Evolutionary conservation across 768 basidiomycete genomes (phyloP).

Genomic region (Mrakia blollopis): DNA sequence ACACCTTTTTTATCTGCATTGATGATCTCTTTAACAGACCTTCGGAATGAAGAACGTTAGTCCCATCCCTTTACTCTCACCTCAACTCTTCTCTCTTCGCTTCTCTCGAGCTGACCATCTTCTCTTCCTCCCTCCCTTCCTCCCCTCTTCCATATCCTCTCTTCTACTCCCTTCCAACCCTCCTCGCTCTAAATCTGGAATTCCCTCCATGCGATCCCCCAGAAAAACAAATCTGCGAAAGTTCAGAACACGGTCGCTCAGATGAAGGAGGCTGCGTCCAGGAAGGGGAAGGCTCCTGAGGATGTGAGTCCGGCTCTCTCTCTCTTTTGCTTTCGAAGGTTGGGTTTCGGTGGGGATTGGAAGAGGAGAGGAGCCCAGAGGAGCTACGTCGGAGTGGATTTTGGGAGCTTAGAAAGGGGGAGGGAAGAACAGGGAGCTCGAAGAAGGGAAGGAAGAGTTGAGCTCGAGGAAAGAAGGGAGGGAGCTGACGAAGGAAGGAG

Average conservation of each 20-base stretch:
- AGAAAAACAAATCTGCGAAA: slow-evolving; percentile 88
- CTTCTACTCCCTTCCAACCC: slow-evolving; percentile 38
- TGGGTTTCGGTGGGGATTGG: too few species aligned
- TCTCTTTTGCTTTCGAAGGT: not conserved
- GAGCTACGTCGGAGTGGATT: too few species aligned
- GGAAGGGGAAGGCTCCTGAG: slow-evolving; percentile 25
- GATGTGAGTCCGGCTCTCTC: slow-evolving; percentile 16
- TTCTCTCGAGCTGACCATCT: not conserved
- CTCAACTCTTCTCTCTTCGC: not conserved
- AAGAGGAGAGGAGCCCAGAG: too few species aligned
- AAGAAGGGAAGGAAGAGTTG: too few species aligned
- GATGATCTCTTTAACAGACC: slow-evolving; percentile 37
- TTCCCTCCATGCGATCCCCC: not conserved
- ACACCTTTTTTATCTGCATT: not conserved
- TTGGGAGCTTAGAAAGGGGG: too few species aligned
- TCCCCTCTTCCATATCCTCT: too few species aligned
- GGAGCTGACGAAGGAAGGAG: too few species aligned
- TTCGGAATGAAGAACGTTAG: slow-evolving; percentile 48
- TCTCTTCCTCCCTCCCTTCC: slow-evolving; percentile 13
- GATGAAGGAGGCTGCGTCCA: slow-evolving; percentile 63
- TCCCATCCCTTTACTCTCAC: not conserved
- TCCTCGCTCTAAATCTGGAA: not conserved
- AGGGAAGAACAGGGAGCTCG: too few species aligned
- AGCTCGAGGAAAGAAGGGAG: too few species aligned
- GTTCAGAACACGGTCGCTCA: slow-evolving; percentile 78